A percentile compares a stretch with the other conserved stretches of the same genome.
These are phyloP conservation scores for Truncatella angustata DNA, from an alignment of 2,329 filamentous ascomycete species.

Conservation along the genomic window DNA sequence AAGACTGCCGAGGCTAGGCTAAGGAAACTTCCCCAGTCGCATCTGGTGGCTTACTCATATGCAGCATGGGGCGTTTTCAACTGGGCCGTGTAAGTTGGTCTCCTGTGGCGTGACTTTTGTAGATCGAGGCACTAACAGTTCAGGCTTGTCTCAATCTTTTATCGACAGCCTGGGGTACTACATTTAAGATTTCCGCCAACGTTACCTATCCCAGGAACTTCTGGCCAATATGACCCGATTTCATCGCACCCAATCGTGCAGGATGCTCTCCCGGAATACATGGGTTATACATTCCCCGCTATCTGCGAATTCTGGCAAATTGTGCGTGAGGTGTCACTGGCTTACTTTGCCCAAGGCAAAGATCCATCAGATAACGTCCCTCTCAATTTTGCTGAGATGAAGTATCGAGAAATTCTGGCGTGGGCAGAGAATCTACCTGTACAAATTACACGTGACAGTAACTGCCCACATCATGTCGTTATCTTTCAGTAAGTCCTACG, in stretches of 20 bases:
- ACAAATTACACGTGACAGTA: slow-evolving; percentile 21
- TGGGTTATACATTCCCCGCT: slow-evolving; percentile 27
- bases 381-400: slow-evolving; percentile 32
- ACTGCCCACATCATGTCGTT: slow-evolving; percentile 31
- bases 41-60: slow-evolving; percentile 15
- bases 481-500: slow-evolving; percentile 32
- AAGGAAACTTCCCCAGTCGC: slow-evolving; percentile 15
- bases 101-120: too few species aligned
- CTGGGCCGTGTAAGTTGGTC: slow-evolving; percentile 34
- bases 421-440: slow-evolving; percentile 34
- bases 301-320: slow-evolving; percentile 37
- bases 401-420: slow-evolving; percentile 36
- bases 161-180: slow-evolving; percentile 30
- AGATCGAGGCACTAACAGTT: not conserved
- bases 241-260: too few species aligned
- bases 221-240: too few species aligned
- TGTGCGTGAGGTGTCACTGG: slow-evolving; percentile 18
- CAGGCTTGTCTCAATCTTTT: slow-evolving; percentile 30
- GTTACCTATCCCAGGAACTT: slow-evolving; percentile 21
- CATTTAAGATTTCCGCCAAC: slow-evolving; percentile 20
- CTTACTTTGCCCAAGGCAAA: not conserved
- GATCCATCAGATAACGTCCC: slow-evolving; percentile 12
- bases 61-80: slow-evolving; percentile 36
- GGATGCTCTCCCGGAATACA: not conserved
- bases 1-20: not conserved